Conservation (phyloP, 345 rosid species). For the Triadica sebifera region DNA sequence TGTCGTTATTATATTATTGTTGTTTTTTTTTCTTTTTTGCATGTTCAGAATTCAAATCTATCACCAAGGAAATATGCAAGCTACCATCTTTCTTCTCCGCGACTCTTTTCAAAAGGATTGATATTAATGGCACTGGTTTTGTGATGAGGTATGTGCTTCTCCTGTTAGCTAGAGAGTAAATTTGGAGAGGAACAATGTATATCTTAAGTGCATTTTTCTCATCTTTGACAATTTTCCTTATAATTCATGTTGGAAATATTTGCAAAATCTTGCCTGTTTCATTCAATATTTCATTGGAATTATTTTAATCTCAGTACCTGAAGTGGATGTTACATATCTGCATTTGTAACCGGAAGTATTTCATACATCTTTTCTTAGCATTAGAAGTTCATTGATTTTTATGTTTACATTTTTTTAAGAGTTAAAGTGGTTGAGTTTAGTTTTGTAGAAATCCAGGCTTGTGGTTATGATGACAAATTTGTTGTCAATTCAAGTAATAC, state of each 20-base stretch:
- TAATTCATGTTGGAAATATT: too few species aligned
- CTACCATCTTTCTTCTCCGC: conserved; percentile 84
- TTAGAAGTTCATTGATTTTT: background rate
- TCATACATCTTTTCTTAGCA: background rate
- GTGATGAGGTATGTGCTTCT: conserved; percentile 61
- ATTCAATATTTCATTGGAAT: background rate
- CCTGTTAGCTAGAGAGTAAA: background rate
- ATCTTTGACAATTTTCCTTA: too few species aligned
- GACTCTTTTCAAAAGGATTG: conserved; percentile 70
- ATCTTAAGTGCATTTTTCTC: background rate
- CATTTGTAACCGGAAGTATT: background rate
- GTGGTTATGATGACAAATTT: background rate
- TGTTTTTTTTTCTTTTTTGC: conserved; percentile 13
- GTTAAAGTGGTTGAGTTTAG: background rate
- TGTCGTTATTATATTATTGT: background rate
- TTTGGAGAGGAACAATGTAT: background rate
- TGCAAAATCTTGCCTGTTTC: too few species aligned
- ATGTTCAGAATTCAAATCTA: conserved; percentile 67
- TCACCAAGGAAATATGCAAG: conserved; percentile 89
- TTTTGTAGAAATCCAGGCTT: background rate
- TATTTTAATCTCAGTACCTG: background rate
- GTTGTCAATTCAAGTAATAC: background rate
- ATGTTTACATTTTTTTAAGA: background rate
- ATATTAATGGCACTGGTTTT: conserved; percentile 53
- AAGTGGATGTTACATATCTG: background rate